Percentiles rank a stretch among this genome's conserved stretches.
These are phyloP conservation scores for Sarcodon sp. DNA, from an alignment of 768 basidiomycete species.

Conservation along the genomic window DNA sequence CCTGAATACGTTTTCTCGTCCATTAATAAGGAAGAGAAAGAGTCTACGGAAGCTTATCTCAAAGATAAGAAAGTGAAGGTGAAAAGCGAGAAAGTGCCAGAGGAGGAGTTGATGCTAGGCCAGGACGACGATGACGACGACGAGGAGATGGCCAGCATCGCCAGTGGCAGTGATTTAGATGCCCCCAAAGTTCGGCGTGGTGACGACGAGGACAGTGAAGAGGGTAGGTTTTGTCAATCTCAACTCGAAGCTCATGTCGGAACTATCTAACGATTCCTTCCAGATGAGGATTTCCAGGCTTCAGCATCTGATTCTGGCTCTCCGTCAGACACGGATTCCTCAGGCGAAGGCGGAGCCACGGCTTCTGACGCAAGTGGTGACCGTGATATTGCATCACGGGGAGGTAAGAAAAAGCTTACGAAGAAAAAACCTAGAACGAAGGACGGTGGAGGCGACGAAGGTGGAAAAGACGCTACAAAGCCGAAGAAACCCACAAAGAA, in stretches of 20 bases:
- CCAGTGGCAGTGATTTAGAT: conserved; percentile 42
- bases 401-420: conserved; percentile 24
- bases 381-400: conserved; percentile 35
- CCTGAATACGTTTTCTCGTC: conserved; percentile 86
- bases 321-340: conserved; percentile 61
- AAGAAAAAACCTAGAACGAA: conserved; percentile 25
- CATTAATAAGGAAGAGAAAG: conserved; percentile 93
- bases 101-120: conserved; percentile 64
- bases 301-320: conserved; percentile 84
- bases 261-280: background rate
- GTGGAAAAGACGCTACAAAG: conserved; percentile 24
- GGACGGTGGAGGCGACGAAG: conserved; percentile 11
- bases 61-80: conserved; percentile 85
- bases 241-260: background rate
- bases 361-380: conserved; percentile 83
- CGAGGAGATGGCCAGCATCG: conserved; percentile 75
- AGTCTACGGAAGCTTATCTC: conserved; percentile 73
- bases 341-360: conserved; percentile 58
- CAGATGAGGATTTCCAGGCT: conserved; percentile 86
- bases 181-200: conserved; percentile 34
- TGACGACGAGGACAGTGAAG: conserved; percentile 73
- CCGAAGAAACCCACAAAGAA: conserved; percentile 33
- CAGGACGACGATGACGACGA: conserved; percentile 62
- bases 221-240: conserved; percentile 29
- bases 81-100: conserved; percentile 93